Evolutionary conservation across 306 rosid genomes (phyloP), one percentile per base, ranked within the genome.

Genomic region (Cucumis melo): DNA sequence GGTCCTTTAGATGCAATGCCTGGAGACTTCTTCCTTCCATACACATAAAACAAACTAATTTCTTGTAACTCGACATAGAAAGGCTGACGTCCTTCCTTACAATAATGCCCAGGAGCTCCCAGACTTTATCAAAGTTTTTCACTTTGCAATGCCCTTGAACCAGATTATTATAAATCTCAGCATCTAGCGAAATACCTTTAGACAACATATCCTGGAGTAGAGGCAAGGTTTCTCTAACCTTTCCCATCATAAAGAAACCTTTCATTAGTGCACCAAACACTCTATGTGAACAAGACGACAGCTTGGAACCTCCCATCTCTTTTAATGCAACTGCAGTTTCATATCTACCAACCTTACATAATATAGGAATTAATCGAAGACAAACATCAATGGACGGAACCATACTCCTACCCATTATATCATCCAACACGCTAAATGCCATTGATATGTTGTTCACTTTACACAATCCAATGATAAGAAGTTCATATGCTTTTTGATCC

Each of bases 81-180:
- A 93, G 74, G 63, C 56, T 77, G 62, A 82, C 82, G 72, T 51
- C 42, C 58, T 85, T 87, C 81, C 91, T 88, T 58, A 88, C 81
- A 46, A 85, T 80, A 81, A 82, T 55, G 60, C 89, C 89, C 58
- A 94, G 87, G 42, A 89, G 77, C 84, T 90, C 97, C 77, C 78
- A n/a, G 34, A 86, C 91, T 81, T 80, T 86, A 83, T 77, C 84
- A 34, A 77, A 76, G 80, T 84, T 80, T 64, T 80, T 83, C 72
- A 77, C 88, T 53, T 77, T 78, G 85, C 89, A 87, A 82, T 82
- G 78, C 51, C 91, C 92, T 81, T 86, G 89, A 79, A 90, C 85
- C 78, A 91, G 86, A 23, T 80, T 61, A 79, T 89, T 87, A 76
- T 80, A 87, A 44, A 84, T 81, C 80, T 84, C 86, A 41, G 81